Evolutionary conservation across 1,284 basidiomycete species (phyloP).

Genomic region (Somion occarium): DNA sequence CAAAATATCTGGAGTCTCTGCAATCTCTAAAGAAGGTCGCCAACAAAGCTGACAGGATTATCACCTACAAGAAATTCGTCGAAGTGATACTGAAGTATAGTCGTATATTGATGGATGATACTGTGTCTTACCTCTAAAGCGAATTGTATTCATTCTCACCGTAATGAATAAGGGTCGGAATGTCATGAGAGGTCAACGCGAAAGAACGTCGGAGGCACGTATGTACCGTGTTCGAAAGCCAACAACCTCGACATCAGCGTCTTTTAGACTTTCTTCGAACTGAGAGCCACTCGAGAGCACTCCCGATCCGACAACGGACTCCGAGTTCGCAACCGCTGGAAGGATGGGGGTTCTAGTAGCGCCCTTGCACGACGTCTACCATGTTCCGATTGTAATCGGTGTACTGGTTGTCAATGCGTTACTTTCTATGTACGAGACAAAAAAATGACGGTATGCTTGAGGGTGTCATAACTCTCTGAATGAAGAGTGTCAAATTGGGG

Average conservation of each 20-base stretch:
- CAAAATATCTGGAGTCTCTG: not conserved
- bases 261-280: not conserved
- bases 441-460: too few relatives aligned
- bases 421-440: too few relatives aligned
- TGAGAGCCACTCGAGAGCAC: not conserved
- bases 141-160: too few relatives aligned
- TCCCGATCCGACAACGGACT: not conserved
- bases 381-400: not conserved
- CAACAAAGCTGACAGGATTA: not conserved
- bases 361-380: not conserved
- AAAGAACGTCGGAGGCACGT: not conserved
- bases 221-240: not conserved
- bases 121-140: not conserved
- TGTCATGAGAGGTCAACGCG: too few relatives aligned
- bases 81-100: not conserved
- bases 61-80: not conserved
- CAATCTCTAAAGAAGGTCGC: not conserved
- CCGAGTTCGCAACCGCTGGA: not conserved
- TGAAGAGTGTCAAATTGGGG: conserved; percentile 6
- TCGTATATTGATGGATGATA: too few relatives aligned
- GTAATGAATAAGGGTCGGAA: too few relatives aligned
- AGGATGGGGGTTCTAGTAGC: not conserved
- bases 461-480: not conserved
- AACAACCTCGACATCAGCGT: not conserved
- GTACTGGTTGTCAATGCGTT: not conserved